Percentiles rank a stretch among this genome's conserved stretches.
Conservation (phyloP, 1,284 basidiomycete genomes). For the Golubevia sp. region DNA sequence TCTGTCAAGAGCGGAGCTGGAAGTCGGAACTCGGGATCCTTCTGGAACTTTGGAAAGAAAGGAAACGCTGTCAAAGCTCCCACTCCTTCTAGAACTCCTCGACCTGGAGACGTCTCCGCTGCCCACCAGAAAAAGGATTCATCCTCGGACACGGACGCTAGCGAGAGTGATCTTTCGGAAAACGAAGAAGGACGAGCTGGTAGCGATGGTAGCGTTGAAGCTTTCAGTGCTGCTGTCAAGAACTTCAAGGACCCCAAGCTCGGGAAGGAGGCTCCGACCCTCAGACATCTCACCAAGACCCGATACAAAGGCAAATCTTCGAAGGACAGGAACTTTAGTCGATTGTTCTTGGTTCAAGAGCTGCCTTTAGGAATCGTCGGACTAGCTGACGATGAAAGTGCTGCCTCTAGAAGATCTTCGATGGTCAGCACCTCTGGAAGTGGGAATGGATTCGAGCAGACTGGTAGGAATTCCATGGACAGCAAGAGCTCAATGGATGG, state of each 20-base stretch:
- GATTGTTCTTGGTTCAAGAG: conserved; percentile 40
- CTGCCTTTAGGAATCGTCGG: conserved; percentile 12
- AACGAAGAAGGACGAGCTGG: too few relatives aligned
- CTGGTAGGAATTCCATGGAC: conserved; percentile 2
- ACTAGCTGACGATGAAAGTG: conserved; percentile 6
- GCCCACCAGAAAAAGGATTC: too few relatives aligned
- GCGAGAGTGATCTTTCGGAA: too few relatives aligned
- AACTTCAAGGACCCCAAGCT: too few relatives aligned
- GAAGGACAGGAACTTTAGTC: conserved; percentile 29
- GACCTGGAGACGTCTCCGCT: too few relatives aligned
- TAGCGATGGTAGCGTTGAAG: too few relatives aligned
- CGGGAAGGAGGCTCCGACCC: background rate
- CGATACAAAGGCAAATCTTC: conserved; percentile 22
- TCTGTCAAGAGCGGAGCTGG: background rate
- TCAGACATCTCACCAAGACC: conserved; percentile 8
- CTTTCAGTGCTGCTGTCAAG: too few relatives aligned
- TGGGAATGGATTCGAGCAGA: conserved; percentile 9
- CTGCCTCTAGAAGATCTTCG: conserved; percentile 14
- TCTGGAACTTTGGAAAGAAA: background rate
- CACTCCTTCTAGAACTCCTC: background rate
- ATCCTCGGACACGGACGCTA: too few relatives aligned
- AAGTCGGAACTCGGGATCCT: background rate
- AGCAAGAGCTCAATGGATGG: conserved; percentile 4
- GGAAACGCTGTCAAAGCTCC: background rate
- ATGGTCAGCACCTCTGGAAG: conserved; percentile 3